Conservation (phyloP, 495 filamentous ascomycete genomes). For the Lepidopterella palustris region DNA sequence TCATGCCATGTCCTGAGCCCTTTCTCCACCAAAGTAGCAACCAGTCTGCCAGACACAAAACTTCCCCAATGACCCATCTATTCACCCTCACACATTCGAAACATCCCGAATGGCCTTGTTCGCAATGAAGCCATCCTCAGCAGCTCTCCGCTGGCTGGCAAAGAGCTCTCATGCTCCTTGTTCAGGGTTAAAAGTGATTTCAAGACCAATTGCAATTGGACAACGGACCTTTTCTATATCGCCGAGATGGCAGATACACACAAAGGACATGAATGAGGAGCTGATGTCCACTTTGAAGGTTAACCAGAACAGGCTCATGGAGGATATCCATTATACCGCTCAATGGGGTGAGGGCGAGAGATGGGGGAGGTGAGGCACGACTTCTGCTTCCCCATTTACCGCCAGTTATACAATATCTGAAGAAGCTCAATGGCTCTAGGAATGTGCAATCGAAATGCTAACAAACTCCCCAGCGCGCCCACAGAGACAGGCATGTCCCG, state of each 20-base stretch:
- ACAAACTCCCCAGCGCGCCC: slow-evolving; percentile 36
- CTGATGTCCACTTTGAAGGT: slow-evolving; percentile 44
- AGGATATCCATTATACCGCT: slow-evolving; percentile 58
- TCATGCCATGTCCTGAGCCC: no score
- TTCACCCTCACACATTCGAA: no score
- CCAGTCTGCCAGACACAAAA: no score
- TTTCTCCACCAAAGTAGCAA: no score
- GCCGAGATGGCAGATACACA: slow-evolving; percentile 20
- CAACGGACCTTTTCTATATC: slow-evolving; percentile 17
- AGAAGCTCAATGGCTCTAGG: not conserved
- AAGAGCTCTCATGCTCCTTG: not conserved
- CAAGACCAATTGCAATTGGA: not conserved
- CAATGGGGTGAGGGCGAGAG: slow-evolving; percentile 59
- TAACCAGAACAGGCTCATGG: slow-evolving; percentile 53
- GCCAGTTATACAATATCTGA: not conserved
- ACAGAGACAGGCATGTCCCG: slow-evolving; percentile 62
- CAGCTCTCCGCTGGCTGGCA: not conserved
- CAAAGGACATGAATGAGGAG: slow-evolving; percentile 35
- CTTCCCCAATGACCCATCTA: no score
- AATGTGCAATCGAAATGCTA: not conserved
- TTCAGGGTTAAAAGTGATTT: not conserved
- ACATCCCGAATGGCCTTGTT: not conserved
- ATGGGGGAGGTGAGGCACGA: slow-evolving; percentile 54
- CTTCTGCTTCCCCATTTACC: slow-evolving; percentile 11
- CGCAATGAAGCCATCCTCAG: slow-evolving; percentile 1